Percentiles rank a stretch among this genome's conserved stretches.
Evolutionary conservation across 768 basidiomycete species (phyloP).

Genomic region (Lactarius trivialis): DNA sequence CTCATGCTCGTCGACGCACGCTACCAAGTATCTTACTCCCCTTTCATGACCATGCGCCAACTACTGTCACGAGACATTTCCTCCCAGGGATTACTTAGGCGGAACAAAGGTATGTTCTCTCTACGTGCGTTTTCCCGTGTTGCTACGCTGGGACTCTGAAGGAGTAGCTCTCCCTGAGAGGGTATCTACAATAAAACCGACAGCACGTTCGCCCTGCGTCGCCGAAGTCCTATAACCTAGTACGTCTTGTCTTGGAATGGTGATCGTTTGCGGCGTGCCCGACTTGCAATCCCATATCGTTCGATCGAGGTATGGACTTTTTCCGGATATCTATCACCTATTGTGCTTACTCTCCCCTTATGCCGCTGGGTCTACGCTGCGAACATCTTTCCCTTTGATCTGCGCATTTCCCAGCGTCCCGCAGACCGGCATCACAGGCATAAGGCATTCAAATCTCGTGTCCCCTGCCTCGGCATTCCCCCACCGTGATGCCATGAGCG

Average conservation of each 20-base stretch:
- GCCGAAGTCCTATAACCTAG: background rate
- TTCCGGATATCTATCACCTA: background rate
- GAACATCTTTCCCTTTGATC: background rate
- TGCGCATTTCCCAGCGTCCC: background rate
- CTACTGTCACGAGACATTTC: background rate
- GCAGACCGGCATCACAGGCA: background rate
- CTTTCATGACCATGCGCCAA: background rate
- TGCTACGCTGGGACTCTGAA: background rate
- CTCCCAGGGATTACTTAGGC: background rate
- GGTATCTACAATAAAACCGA: background rate
- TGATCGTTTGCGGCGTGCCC: background rate
- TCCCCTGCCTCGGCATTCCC: background rate
- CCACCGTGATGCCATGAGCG: background rate
- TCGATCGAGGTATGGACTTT: background rate
- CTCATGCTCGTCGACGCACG: background rate
- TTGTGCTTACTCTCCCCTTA: background rate
- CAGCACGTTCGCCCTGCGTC: background rate
- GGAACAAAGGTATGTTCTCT: conserved; percentile 1
- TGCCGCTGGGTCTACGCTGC: background rate
- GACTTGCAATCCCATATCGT: background rate
- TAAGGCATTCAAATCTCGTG: background rate
- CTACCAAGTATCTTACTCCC: background rate
- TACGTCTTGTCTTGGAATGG: background rate
- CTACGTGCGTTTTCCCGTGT: background rate
- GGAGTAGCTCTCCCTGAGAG: background rate